Evolutionary conservation across 2,329 filamentous ascomycete genomes (phyloP).

Genomic region (Aspergillus novoparasiticus): DNA sequence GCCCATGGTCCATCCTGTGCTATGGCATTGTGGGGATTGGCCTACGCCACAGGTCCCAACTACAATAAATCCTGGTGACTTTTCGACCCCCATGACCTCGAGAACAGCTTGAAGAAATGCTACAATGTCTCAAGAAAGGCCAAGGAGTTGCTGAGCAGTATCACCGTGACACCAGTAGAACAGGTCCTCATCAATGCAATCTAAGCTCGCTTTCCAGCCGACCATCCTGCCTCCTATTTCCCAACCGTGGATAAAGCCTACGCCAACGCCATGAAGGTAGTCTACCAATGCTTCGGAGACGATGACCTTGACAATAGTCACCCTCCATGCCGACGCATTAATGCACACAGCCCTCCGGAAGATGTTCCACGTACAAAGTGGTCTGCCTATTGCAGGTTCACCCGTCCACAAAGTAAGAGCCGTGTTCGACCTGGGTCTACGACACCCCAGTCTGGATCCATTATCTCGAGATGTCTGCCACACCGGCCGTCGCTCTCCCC

Average conservation of each 20-base stretch:
- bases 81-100: conserved; percentile 65
- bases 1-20: conserved; percentile 34
- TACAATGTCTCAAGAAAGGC: neutral
- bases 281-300: conserved; percentile 51
- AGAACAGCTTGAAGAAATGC: conserved; percentile 37
- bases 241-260: conserved; percentile 59
- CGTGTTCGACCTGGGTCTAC: conserved; percentile 60
- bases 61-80: conserved; percentile 77
- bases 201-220: conserved; percentile 57
- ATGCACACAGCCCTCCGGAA: conserved; percentile 67
- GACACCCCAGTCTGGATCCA: conserved; percentile 66
- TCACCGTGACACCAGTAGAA: conserved; percentile 53
- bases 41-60: conserved; percentile 72
- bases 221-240: conserved; percentile 47
- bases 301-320: conserved; percentile 62
- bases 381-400: conserved; percentile 55
- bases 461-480: conserved; percentile 72
- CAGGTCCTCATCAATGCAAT: conserved; percentile 55
- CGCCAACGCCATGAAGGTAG: conserved; percentile 59
- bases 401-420: conserved; percentile 59
- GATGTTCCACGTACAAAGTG: conserved; percentile 62
- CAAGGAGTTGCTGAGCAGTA: neutral
- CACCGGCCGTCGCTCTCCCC: conserved; percentile 62
- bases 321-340: conserved; percentile 63
- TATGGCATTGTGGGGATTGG: conserved; percentile 43